Evolutionary conservation across 108 stramenopile species (phyloP), one percentile per base, ranked within the genome.

Genomic region (Ochromonas danica): DNA sequence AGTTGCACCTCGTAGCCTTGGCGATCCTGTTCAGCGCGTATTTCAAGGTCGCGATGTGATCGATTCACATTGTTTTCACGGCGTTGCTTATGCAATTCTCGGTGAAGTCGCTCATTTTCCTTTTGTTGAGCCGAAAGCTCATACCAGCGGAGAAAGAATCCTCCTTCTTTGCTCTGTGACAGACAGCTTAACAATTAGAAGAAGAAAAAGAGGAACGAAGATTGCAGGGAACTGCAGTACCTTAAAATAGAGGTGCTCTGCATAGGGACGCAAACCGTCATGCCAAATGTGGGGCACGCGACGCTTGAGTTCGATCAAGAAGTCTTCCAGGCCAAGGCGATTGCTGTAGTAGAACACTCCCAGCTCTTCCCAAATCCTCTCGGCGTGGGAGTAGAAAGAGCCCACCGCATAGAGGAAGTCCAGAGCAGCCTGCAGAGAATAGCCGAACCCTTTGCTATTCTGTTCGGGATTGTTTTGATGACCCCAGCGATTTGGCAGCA

Each of bases 91-190:
- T 3, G 10, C 33, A 67, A 36, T 28, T 33, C 33, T 67, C 25
- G 63, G 6, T 31, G 27, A 28, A 14, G 6, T 10, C 33, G 3
- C 31, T 3, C 33, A 25, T 31, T 10, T 28, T 67, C 31, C 6
- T 31, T 6, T 67, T 22, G 31, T 31, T 22, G 14, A 6, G 6
- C 63, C 14, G 17, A 3, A 10, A 42, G 43, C 35, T 75, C 72
- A 42, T 75, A 75, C 72, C 72, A 75, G 6, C 40, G 36, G n/a
- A 60, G 10, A 75, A 75, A 75, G n/a, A 75, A 6, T 41, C 72
- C 72, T 17, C 27, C 10, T 75, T 75, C 72, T 60, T 75, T 75
- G 10, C 14, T 27, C 67, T 70, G 22, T 42, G 14, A 70, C 22
- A 14, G 6, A 70, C 22, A 14, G 41, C 67, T 40, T 22, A 70